These are phyloP conservation scores for Ophiostoma sp. DNA, from an alignment of 2,329 filamentous ascomycete genomes.

Conservation along the genomic window DNA sequence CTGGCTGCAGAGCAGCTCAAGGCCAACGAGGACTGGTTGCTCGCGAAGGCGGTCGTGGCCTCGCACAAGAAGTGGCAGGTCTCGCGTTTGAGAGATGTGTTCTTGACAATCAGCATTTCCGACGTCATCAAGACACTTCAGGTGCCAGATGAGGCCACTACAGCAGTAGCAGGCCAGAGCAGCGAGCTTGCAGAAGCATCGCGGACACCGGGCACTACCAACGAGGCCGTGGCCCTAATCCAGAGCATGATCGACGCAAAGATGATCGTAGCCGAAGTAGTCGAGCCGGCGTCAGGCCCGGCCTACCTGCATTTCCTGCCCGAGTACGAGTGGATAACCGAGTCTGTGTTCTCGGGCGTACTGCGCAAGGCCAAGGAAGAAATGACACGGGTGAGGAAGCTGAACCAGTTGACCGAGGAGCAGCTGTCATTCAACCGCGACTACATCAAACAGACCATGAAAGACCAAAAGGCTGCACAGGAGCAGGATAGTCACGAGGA, in stretches of 20 bases:
- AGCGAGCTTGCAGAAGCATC: background rate
- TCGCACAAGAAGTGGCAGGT: conserved; percentile 74
- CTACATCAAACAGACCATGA: conserved; percentile 40
- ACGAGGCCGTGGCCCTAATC: conserved; percentile 45
- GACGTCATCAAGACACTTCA: conserved; percentile 47
- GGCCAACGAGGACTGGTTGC: conserved; percentile 27
- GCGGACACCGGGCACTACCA: conserved; percentile 37
- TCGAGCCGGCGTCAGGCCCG: conserved; percentile 31
- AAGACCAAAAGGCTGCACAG: background rate
- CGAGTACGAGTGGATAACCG: conserved; percentile 26
- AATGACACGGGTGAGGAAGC: conserved; percentile 28
- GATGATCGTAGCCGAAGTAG: conserved; percentile 50
- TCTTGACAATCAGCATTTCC: conserved; percentile 53
- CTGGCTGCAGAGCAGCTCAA: conserved; percentile 51
- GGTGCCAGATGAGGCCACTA: conserved; percentile 39
- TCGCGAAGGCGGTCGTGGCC: conserved; percentile 63
- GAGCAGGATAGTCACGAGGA: background rate
- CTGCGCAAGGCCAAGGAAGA: background rate
- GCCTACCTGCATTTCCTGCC: conserved; percentile 49
- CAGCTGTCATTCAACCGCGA: conserved; percentile 52
- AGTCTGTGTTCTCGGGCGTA: conserved; percentile 30
- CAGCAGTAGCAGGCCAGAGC: conserved; percentile 32
- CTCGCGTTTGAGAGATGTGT: conserved; percentile 65
- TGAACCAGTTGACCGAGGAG: conserved; percentile 50
- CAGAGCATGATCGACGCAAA: conserved; percentile 51